phyloP scores from a whole-genome alignment of 192 early-diverging fungal species.

The Phlyctochytrium bullatum region DNA sequence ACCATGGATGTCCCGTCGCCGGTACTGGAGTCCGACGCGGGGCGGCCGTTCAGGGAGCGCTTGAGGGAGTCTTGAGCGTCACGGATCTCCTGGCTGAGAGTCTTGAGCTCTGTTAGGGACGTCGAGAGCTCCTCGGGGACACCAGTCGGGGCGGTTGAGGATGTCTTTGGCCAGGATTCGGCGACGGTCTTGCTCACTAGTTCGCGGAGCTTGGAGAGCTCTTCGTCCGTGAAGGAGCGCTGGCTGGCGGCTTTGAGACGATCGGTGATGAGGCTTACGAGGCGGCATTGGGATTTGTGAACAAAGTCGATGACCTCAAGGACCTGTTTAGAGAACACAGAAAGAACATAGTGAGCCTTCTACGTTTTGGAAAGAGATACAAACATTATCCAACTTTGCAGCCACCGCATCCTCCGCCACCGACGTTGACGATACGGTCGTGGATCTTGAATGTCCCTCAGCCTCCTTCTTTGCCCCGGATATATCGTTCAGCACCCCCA shows the following conservation, averaged over 20 bases:
- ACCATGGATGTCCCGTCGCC: too few species aligned
- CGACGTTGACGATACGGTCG: background rate
- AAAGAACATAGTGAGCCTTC: too few species aligned
- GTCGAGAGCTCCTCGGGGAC: too few species aligned
- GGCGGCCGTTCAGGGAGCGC: too few species aligned
- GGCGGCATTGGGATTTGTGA: slow-evolving; percentile 26
- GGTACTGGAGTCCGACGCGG: too few species aligned
- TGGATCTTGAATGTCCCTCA: background rate
- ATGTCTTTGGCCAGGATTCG: background rate
- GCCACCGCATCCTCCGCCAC: slow-evolving; percentile 8
- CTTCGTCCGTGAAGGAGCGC: too few species aligned
- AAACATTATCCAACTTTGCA: slow-evolving; percentile 22
- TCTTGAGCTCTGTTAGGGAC: background rate
- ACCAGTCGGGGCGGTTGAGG: background rate
- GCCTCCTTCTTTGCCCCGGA: background rate
- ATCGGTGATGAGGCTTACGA: slow-evolving; percentile 17
- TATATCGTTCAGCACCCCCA: background rate
- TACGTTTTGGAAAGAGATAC: background rate
- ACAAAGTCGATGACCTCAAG: slow-evolving; percentile 24
- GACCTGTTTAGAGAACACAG: slow-evolving; percentile 8
- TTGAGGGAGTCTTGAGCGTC: too few species aligned
- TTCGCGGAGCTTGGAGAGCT: too few species aligned
- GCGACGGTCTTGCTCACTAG: too few species aligned
- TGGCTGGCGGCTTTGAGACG: too few species aligned
- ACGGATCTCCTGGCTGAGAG: too few species aligned